Base-by-base conservation (phyloP, 306 rosid species). In the Trifolium repens region DNA sequence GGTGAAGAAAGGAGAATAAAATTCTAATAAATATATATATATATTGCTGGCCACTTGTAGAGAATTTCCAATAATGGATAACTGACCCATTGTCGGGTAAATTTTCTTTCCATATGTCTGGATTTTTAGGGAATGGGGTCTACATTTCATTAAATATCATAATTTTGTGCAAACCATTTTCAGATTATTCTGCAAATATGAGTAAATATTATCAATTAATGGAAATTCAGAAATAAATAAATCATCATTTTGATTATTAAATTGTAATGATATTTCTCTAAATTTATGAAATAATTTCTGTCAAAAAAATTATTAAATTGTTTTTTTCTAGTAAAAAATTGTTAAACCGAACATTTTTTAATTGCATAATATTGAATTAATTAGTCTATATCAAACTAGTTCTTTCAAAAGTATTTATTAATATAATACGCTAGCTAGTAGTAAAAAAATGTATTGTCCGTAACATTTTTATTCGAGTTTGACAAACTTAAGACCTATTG, bases 61-160 rank as follows among this genome's bases (percentile, higher is more conserved):
- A 75, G 88, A 85, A 85, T 78, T 85, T 81, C 88, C 74, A 81
- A 79, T 78, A 85, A 81, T 85, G 81, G 81, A 81, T 75, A 81
- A 77, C 55, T 78, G 85, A 78, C 85, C 88, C 84, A 81, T 74
- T 75, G 81, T 63, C 78, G 74, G 76, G 70, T 78, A 78, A 81
- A 71, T 66, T 81, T 85, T 85, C 80, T 85, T 61, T 78, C 78
- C 81, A 63, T 73, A 76, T 85, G 88, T 81, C 74, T 85, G 32
- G 74, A 71, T 85, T 78, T 53, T 75, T 79, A 71, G 54, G 73
- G 84, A 75, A 75, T 81, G 81, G 85, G 86, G 80, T 85, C 82
- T 78, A 82, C 84, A 34, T 58, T 50, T 34, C 64, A 77, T 68
- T 61, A 68, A 78, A 82, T 78, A 74, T 62, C 71, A 61, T 69